These are phyloP conservation scores for Hanseniaspora uvarum DNA, from an alignment of 1,139 yeast genomes.

Conservation along the genomic window DNA sequence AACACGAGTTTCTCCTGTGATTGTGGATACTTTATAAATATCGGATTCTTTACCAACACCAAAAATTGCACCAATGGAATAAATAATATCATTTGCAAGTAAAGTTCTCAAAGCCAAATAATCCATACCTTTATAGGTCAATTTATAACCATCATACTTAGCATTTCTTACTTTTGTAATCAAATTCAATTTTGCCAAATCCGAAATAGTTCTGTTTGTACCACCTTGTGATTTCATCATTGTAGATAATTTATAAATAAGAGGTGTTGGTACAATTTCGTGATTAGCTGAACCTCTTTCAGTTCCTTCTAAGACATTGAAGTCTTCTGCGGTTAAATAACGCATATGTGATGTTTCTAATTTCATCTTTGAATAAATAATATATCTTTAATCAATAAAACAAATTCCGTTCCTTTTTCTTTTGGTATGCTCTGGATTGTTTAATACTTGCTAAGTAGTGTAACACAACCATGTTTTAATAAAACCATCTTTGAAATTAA, in stretches of 20 bases:
- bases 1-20: constrained; percentile 54
- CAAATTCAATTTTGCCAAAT: constrained; percentile 74
- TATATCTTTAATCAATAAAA: neutral
- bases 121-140: constrained; percentile 84
- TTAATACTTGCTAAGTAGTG: too few species aligned
- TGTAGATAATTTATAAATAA: constrained; percentile 74
- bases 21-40: constrained; percentile 75
- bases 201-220: constrained; percentile 68
- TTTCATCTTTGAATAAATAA: constrained; percentile 49
- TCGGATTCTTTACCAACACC: constrained; percentile 98
- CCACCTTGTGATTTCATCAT: constrained; percentile 59
- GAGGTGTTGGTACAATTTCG: constrained; percentile 81
- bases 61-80: constrained; percentile 74
- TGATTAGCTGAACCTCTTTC: constrained; percentile 89
- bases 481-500: neutral
- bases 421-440: too few species aligned
- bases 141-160: constrained; percentile 81
- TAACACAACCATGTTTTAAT: too few species aligned
- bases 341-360: constrained; percentile 89
- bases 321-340: constrained; percentile 81
- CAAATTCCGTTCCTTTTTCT: too few species aligned
- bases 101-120: constrained; percentile 79
- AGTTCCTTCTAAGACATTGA: constrained; percentile 76
- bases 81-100: constrained; percentile 60
- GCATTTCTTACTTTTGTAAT: constrained; percentile 73